Evolutionary conservation across 2,329 filamentous ascomycete genomes (phyloP).

Genomic region (Microdochium nivale): DNA sequence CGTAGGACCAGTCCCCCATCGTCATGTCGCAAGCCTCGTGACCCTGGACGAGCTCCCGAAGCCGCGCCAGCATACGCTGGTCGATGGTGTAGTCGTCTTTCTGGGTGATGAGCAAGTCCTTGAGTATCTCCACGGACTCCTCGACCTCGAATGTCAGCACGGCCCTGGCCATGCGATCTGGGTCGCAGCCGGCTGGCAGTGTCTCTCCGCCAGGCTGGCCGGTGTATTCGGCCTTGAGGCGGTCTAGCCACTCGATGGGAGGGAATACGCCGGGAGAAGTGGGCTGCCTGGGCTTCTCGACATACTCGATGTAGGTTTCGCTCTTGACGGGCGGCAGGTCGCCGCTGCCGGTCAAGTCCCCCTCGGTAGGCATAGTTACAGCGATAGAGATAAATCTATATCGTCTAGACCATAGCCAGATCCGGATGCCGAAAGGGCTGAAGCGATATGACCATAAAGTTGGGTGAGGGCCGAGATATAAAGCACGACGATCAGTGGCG

Average conservation of each 20-base stretch:
- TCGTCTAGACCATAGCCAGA: neutral
- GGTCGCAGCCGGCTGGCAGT: constrained; percentile 14
- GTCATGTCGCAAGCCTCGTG: constrained; percentile 16
- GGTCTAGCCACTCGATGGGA: constrained; percentile 12
- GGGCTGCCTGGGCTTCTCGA: neutral
- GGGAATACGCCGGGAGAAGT: constrained; percentile 2
- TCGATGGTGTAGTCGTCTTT: constrained; percentile 19
- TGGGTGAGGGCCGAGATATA: neutral
- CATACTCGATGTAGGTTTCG: neutral
- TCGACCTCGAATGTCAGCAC: constrained; percentile 15
- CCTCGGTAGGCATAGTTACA: neutral
- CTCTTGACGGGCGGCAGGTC: neutral
- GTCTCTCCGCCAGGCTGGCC: constrained; percentile 17
- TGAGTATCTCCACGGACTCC: constrained; percentile 8
- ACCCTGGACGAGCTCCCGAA: constrained; percentile 13
- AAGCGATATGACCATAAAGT: neutral
- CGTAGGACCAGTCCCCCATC: constrained; percentile 17
- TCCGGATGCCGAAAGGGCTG: neutral
- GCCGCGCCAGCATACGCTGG: constrained; percentile 10
- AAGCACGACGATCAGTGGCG: neutral
- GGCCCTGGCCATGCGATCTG: constrained; percentile 12
- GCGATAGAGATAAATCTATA: neutral
- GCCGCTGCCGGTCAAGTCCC: neutral
- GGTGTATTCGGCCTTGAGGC: constrained; percentile 16
- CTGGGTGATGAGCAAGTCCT: constrained; percentile 10